phyloP scores from a whole-genome alignment of 2,329 filamentous ascomycete genomes.

The Pseudonectria buxi region DNA sequence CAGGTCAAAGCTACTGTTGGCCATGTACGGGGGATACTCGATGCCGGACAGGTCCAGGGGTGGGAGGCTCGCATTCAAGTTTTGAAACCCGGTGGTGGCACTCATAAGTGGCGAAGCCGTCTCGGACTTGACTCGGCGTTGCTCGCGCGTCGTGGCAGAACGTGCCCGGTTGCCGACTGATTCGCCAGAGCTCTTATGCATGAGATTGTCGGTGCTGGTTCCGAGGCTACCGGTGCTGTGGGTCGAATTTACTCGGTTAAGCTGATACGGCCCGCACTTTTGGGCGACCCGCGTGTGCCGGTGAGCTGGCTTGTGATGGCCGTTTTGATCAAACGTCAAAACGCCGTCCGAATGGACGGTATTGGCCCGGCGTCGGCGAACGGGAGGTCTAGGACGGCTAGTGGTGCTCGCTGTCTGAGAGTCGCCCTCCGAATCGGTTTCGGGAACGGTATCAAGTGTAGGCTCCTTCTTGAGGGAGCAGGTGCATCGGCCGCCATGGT shows the following conservation, averaged over 20 bases:
- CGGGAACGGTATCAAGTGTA: conserved; percentile 54
- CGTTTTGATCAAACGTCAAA: conserved; percentile 55
- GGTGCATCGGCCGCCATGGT: conserved; percentile 60
- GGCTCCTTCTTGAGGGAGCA: conserved; percentile 59
- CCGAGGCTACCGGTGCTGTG: conserved; percentile 46
- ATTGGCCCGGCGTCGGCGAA: conserved; percentile 51
- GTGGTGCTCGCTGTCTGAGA: conserved; percentile 20
- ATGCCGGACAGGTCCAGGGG: conserved; percentile 54
- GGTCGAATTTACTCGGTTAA: conserved; percentile 52
- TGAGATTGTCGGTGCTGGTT: conserved; percentile 34
- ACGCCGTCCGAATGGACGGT: conserved; percentile 55
- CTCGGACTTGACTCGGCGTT: conserved; percentile 54
- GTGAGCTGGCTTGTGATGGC: conserved; percentile 56
- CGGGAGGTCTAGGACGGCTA: conserved; percentile 34
- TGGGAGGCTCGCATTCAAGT: conserved; percentile 45
- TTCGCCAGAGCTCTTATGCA: conserved; percentile 32
- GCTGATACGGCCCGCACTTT: conserved; percentile 55
- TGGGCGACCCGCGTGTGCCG: conserved; percentile 56
- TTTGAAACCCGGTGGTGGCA: conserved; percentile 42
- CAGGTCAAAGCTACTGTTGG: conserved; percentile 43
- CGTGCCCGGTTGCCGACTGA: conserved; percentile 30
- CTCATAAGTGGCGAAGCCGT: conserved; percentile 52
- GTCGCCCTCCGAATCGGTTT: conserved; percentile 53
- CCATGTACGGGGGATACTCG: conserved; percentile 43
- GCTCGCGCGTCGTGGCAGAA: conserved; percentile 35